Percentiles rank a stretch among this genome's conserved stretches.
phyloP scores from a whole-genome alignment of 345 rosid species.

The Melaleuca quinquenervia region DNA sequence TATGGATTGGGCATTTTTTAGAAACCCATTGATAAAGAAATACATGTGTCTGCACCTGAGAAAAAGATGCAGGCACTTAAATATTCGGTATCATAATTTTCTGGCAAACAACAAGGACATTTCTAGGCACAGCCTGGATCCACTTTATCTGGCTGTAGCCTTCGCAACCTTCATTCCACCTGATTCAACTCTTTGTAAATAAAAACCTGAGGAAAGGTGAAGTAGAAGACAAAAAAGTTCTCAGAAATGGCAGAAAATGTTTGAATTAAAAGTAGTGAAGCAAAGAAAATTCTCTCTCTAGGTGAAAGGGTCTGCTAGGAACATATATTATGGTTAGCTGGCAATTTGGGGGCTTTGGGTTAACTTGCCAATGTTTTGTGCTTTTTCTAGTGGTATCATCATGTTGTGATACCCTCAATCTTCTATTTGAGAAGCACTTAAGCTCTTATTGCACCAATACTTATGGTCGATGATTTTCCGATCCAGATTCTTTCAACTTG shows the following conservation, averaged over 20 bases:
- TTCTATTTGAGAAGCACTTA: neutral
- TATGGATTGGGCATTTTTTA: neutral
- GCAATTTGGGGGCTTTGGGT: neutral
- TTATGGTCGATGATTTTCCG: neutral
- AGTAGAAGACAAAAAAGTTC: neutral
- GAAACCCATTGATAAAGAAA: neutral
- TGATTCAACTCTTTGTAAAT: neutral
- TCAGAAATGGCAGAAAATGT: neutral
- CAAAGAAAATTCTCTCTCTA: neutral
- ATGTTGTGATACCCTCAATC: neutral
- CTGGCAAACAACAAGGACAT: neutral
- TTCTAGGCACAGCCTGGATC: neutral
- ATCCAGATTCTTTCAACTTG: conserved; percentile 87
- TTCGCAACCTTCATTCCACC: neutral
- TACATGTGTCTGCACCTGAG: neutral
- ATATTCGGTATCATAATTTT: neutral
- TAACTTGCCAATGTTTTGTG: neutral
- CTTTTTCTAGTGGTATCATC: neutral
- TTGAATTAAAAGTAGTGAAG: neutral
- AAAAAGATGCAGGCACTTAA: neutral
- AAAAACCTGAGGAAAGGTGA: neutral
- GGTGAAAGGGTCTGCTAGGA: neutral
- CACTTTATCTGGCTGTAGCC: neutral
- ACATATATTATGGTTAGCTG: neutral
- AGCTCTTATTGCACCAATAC: neutral